Evolutionary conservation across 148 eudicot species (phyloP).

Genomic region (Rhododendron mucronatum): DNA sequence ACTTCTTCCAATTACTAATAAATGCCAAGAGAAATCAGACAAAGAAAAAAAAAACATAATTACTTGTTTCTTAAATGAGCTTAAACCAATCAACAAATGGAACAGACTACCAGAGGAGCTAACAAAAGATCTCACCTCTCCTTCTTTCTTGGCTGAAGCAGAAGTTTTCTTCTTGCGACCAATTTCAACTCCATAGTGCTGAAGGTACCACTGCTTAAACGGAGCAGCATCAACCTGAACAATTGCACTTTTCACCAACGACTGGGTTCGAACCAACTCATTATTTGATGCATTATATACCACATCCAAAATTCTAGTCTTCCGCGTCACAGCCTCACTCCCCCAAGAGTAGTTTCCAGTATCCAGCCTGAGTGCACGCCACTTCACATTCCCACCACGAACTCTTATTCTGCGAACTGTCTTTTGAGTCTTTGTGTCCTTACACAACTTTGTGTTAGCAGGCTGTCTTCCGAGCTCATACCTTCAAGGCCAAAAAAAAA

Average conservation of each 20-base stretch:
- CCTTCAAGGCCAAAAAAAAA: slow-evolving; percentile 27
- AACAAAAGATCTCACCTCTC: slow-evolving; percentile 30
- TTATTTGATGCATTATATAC: slow-evolving; percentile 53
- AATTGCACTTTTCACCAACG: slow-evolving; percentile 61
- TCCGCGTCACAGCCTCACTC: slow-evolving; percentile 46
- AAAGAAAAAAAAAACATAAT: neutral
- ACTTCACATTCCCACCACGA: slow-evolving; percentile 56
- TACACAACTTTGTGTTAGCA: slow-evolving; percentile 66
- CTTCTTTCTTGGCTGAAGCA: slow-evolving; percentile 42
- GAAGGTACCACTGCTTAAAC: slow-evolving; percentile 59
- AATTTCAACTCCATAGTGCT: slow-evolving; percentile 58
- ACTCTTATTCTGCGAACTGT: slow-evolving; percentile 50
- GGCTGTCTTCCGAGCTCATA: slow-evolving; percentile 95
- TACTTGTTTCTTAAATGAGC: neutral
- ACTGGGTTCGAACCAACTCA: slow-evolving; percentile 57
- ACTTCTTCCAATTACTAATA: neutral
- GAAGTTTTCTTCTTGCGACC: slow-evolving; percentile 55
- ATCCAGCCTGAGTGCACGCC: slow-evolving; percentile 56
- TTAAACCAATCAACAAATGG: neutral
- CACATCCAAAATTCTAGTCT: slow-evolving; percentile 47
- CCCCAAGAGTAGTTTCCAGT: slow-evolving; percentile 64
- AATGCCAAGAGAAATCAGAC: neutral
- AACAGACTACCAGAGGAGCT: neutral
- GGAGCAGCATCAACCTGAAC: slow-evolving; percentile 65
- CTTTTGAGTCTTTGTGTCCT: slow-evolving; percentile 20